Evolutionary conservation across 495 filamentous ascomycete species (phyloP).

Genomic region (Collariella sp.): DNA sequence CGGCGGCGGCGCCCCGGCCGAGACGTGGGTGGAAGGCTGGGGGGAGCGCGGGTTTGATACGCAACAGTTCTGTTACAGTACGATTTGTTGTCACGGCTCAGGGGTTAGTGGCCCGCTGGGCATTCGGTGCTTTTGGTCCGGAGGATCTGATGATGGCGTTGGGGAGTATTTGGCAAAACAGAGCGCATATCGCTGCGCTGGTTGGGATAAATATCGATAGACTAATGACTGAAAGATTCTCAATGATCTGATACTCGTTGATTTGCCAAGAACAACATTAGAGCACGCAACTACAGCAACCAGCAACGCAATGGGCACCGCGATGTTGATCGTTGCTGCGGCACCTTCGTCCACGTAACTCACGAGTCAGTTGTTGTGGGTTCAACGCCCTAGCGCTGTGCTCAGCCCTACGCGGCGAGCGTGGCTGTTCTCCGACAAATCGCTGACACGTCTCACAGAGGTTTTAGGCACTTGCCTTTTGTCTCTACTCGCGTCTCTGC

Average conservation of each 20-base stretch:
- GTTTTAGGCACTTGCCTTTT: not conserved
- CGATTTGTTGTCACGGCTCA: not conserved
- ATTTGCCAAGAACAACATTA: not conserved
- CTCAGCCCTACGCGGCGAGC: not conserved
- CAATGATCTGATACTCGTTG: not conserved
- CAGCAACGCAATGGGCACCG: no score
- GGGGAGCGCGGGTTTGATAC: conserved; percentile 22
- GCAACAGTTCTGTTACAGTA: not conserved
- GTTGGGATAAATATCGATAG: not conserved
- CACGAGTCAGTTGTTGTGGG: not conserved
- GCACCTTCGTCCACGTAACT: not conserved
- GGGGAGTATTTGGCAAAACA: no score
- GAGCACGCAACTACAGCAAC: no score
- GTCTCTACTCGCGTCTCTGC: not conserved
- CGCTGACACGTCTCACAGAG: not conserved
- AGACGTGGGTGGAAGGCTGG: conserved; percentile 26
- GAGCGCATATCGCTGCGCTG: no score
- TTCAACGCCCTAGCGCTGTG: not conserved
- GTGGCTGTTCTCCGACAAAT: not conserved
- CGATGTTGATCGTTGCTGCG: no score
- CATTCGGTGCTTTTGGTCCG: no score
- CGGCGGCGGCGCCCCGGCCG: conserved; percentile 18
- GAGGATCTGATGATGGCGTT: no score
- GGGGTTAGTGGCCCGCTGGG: no score
- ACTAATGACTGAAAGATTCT: not conserved